Evolutionary conservation across 2,329 filamentous ascomycete genomes (phyloP), one percentile per base, ranked within the genome.

Genomic region (Pyrenophora graminea): DNA sequence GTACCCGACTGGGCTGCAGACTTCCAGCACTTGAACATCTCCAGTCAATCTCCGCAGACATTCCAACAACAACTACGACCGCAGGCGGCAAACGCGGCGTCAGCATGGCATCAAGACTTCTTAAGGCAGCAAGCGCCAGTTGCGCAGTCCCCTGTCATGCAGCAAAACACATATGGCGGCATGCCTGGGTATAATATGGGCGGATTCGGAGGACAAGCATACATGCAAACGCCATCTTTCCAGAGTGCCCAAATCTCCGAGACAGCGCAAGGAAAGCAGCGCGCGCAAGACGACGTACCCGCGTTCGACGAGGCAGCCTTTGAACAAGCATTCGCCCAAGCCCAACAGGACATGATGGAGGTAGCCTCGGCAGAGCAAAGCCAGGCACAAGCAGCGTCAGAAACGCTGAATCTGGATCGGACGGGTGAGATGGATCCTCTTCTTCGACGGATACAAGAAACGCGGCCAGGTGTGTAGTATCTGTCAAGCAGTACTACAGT

Each of bases 61-160:
- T 75, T 82, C 61, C 62, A 76, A 72, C 77, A 80, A 57, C 70
- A 77, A 69, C 15, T 15, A 15, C 70, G 71, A 37, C 69, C 72
- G 19, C 61, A 67, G 19, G 70, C 71, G 17, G 49, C 64, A 34
- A 66, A 59, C 47, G 58, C 63, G 15, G 56, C 66, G 15, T 56
- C 66, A 45, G 75, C 76, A 74, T 87, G 85, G 85, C 84, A 86
- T 44, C 77, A 83, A 62, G 84, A 86, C 59, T 87, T 87, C 62
- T 67, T 81, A 61, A 62, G 67, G 25, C 70, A 74, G 34, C 74
- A 77, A 48, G 46, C 56, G n/a, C 61, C 67, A 30, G 64, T 69
- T 46, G 52, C 63, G 6, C 72, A 72, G 25, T 56, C 62, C n/a
- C 64, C 65, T 25, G 53, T 51, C 12, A 56, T 66, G 12, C 65